A percentile compares a stretch with the other conserved stretches of the same genome.
Evolutionary conservation across 2,329 filamentous ascomycete genomes (phyloP).

Genomic region (Didymella sp.): DNA sequence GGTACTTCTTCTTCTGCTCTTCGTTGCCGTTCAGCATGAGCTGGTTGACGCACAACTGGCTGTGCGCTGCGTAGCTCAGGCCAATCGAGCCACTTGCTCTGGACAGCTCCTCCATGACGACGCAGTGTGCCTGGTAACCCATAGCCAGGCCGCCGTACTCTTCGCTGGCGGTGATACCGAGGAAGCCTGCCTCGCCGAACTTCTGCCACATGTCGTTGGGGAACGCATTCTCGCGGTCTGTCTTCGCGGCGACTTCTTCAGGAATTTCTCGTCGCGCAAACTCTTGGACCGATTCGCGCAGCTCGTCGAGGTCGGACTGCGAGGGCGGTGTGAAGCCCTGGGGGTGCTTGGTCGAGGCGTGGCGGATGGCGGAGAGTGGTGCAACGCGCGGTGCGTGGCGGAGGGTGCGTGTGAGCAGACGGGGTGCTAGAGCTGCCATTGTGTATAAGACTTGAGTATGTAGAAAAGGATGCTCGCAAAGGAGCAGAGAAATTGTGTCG

Average conservation of each 20-base stretch:
- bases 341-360: constrained; percentile 73
- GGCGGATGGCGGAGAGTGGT: constrained; percentile 35
- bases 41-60: constrained; percentile 96
- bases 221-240: constrained; percentile 88
- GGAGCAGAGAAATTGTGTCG: constrained; percentile 11
- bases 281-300: constrained; percentile 84
- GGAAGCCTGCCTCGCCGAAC: constrained; percentile 85
- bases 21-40: constrained; percentile 84
- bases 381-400: constrained; percentile 39
- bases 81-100: constrained; percentile 84
- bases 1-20: constrained; percentile 79
- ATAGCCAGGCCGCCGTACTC: constrained; percentile 87
- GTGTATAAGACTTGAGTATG: constrained; percentile 21
- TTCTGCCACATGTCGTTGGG: constrained; percentile 92
- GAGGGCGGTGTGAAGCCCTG: constrained; percentile 72
- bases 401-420: constrained; percentile 50
- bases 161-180: constrained; percentile 93
- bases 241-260: constrained; percentile 78
- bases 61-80: constrained; percentile 93
- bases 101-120: constrained; percentile 94
- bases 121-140: constrained; percentile 95
- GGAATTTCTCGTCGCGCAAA: constrained; percentile 87
- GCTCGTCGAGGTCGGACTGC: constrained; percentile 75
- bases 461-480: neutral
- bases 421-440: constrained; percentile 45